Evolutionary conservation across 352 stramenopile species (phyloP).

Genomic region (Pythium rishiriense): DNA sequence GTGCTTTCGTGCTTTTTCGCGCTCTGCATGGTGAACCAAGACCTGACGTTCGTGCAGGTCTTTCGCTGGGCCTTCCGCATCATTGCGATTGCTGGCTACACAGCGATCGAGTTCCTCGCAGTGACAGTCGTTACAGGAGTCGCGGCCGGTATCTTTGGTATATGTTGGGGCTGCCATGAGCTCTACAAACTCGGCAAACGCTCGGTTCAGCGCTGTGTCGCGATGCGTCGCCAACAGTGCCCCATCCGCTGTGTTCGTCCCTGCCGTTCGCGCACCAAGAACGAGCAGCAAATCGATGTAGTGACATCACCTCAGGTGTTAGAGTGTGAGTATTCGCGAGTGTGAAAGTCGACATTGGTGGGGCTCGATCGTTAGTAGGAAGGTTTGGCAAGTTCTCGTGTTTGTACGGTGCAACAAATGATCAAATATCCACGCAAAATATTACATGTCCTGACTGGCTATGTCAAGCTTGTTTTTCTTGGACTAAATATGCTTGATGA

Average conservation of each 20-base stretch:
- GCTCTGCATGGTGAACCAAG: constrained; percentile 9
- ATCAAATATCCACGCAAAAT: too few relatives aligned
- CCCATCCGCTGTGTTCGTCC: background rate
- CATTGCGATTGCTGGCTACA: constrained; percentile 20
- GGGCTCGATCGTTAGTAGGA: too few relatives aligned
- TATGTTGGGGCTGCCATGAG: constrained; percentile 20
- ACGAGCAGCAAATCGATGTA: constrained; percentile 5
- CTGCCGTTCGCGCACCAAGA: background rate
- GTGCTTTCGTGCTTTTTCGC: constrained; percentile 13
- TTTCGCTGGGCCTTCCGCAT: constrained; percentile 24
- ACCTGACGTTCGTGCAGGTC: constrained; percentile 15
- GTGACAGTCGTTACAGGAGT: constrained; percentile 19
- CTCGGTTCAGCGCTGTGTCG: constrained; percentile 11
- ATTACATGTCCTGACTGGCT: too few relatives aligned
- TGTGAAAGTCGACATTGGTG: background rate
- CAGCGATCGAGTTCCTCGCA: constrained; percentile 17
- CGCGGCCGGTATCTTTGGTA: constrained; percentile 14
- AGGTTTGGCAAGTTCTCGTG: too few relatives aligned
- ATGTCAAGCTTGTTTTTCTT: too few relatives aligned
- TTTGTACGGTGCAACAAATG: too few relatives aligned
- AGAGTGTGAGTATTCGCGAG: constrained; percentile 7
- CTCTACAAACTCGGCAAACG: constrained; percentile 24
- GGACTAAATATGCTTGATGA: too few relatives aligned
- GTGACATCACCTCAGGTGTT: constrained; percentile 7
- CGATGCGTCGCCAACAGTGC: background rate